These are phyloP conservation scores for Xylariales sp. DNA, from an alignment of 2,329 filamentous ascomycete genomes.

Conservation along the genomic window DNA sequence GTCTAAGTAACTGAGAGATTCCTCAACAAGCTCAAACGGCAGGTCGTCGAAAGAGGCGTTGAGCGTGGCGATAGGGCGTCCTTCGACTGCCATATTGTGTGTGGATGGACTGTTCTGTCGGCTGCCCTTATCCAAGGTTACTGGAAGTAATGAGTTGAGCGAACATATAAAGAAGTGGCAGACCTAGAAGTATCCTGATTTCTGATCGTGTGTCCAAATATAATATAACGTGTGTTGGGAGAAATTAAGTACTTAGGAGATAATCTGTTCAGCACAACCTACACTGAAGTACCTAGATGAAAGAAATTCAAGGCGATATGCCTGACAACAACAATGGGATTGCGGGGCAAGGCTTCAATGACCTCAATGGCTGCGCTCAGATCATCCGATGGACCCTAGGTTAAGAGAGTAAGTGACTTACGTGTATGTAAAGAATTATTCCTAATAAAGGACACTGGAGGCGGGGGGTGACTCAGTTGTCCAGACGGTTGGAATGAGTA, in stretches of 20 bases:
- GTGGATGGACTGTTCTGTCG: background rate
- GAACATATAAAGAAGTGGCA: background rate
- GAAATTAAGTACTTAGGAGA: background rate
- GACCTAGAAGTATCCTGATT: background rate
- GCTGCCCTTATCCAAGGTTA: background rate
- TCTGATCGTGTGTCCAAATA: no score
- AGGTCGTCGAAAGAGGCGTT: background rate
- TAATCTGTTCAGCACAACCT: background rate
- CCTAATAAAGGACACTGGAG: no score
- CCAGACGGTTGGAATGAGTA: no score
- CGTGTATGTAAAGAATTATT: no score
- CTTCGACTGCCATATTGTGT: background rate
- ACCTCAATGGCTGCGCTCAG: background rate
- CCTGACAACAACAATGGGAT: no score
- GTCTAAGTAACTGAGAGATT: constrained; percentile 4
- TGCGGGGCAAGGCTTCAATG: no score
- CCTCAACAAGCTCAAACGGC: constrained; percentile 4
- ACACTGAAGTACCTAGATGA: background rate
- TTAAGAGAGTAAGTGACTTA: no score
- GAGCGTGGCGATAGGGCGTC: background rate
- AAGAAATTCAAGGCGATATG: no score
- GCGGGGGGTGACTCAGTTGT: no score
- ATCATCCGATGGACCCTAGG: no score
- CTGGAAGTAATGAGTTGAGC: background rate
- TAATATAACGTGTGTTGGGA: background rate